Percentiles rank a stretch among this genome's conserved stretches.
Evolutionary conservation across 2,329 filamentous ascomycete species (phyloP).

Genomic region (Clonostachys rosea): DNA sequence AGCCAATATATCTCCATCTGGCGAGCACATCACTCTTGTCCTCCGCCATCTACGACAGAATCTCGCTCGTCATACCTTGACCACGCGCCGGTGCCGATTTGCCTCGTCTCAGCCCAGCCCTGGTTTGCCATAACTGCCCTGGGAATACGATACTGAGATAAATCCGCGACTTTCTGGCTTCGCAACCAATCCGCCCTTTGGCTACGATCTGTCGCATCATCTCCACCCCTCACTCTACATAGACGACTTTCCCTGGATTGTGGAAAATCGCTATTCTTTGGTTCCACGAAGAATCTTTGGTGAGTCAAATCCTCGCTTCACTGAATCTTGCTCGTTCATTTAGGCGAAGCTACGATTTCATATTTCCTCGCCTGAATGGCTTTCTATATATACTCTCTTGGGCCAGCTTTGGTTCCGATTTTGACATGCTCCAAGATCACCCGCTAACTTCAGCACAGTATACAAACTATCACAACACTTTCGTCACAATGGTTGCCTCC

Average conservation of each 20-base stretch:
- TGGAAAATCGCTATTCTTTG: conserved; percentile 11
- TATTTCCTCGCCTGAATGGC: too few species aligned
- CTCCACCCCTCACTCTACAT: conserved; percentile 3
- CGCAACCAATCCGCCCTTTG: conserved; percentile 21
- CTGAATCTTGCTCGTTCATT: too few species aligned
- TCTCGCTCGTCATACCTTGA: conserved; percentile 21
- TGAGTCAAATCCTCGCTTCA: conserved; percentile 19
- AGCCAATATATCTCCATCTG: conserved; percentile 3
- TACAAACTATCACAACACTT: conserved; percentile 2
- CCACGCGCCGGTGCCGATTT: conserved; percentile 25
- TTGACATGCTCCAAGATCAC: background rate
- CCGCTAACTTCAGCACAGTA: background rate
- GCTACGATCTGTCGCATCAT: conserved; percentile 15
- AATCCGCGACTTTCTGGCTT: conserved; percentile 7
- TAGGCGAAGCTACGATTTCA: too few species aligned
- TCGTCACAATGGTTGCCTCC: conserved; percentile 27
- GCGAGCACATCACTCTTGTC: background rate
- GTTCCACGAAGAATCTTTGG: conserved; percentile 19
- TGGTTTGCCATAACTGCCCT: conserved; percentile 13
- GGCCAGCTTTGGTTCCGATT: too few species aligned
- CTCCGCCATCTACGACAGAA: conserved; percentile 18
- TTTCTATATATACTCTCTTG: too few species aligned
- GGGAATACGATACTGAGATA: conserved; percentile 4
- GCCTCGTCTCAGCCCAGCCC: conserved; percentile 14
- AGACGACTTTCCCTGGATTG: conserved; percentile 6